Evolutionary conservation across 305 asterid species (phyloP), one percentile per base, ranked within the genome.

Genomic region (Rubia peregrina): DNA sequence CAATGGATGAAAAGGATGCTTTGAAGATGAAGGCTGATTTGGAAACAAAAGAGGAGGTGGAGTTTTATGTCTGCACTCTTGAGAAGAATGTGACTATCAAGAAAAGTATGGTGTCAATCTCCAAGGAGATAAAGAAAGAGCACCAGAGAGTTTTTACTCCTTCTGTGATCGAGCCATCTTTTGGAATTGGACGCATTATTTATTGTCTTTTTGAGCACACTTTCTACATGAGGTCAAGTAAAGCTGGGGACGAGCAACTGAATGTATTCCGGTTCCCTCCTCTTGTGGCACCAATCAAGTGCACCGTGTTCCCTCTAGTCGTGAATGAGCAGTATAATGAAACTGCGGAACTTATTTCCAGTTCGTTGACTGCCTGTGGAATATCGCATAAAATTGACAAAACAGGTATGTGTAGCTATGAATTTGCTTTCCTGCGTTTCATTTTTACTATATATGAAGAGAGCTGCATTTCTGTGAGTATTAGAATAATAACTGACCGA

Each of bases 301-400:
- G 85, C 78, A 81, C 85, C 12, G 85, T 81, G 33, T 81, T 81
- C 69, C 85, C 85, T 65, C 80, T 81, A 41, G 85, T 81, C 70
- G 82, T 78, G 68, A 81, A 79, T 68, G 24, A 78, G 55, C 76
- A 81, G 57, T 81, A 75, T n/a, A 80, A 81, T 73, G 75, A 73
- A 70, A 80, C 78, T 44, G 85, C 85, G 13, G 73, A 81, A 63
- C 36, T 69, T 30, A 78, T 81, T 65, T 70, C 85, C 40, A 78
- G 68, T 53, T 78, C 80, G 17, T 43, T 81, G 60, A 75, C 78
- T 64, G 73, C 73, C 26, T 67, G 73, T 67, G 85, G 85, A 41
- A 81, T 81, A 49, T 81, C 85, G 22, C 80, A 81, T 60, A 78
- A 70, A 78, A 81, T 81, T 73, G 85, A 81, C 65, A 62, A 72